Evolutionary conservation across 2,329 filamentous ascomycete genomes (phyloP).

Genomic region (Diaporthe eres): DNA sequence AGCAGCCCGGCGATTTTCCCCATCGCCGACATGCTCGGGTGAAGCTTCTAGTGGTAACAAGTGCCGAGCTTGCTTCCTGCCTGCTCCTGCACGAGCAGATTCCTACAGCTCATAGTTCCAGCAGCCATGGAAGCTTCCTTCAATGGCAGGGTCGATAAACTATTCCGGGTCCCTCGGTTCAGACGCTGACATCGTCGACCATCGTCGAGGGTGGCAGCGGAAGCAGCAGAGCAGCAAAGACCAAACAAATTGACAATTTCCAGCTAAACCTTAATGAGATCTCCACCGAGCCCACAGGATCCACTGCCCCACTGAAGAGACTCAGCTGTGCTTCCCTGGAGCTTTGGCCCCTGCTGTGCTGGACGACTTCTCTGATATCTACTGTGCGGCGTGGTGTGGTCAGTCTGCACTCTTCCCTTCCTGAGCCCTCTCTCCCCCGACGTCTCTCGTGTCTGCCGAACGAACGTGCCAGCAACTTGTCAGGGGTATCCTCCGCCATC

Average conservation of each 20-base stretch:
- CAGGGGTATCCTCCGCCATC: background rate
- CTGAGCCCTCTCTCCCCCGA: background rate
- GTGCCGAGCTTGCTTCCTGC: conserved; percentile 4
- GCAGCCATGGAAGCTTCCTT: background rate
- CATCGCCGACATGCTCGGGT: background rate
- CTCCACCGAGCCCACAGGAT: conserved; percentile 8
- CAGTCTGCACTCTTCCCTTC: background rate
- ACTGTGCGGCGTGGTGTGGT: background rate
- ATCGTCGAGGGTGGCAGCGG: background rate
- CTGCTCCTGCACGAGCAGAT: background rate
- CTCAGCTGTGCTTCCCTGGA: conserved; percentile 26
- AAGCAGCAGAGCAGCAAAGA: background rate
- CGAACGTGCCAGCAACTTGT: background rate
- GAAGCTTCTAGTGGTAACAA: background rate
- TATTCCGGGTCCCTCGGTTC: background rate
- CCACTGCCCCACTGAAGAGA: conserved; percentile 30
- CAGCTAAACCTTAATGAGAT: conserved; percentile 23
- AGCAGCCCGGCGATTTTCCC: background rate
- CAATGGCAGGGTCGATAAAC: background rate
- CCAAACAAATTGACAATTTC: conserved; percentile 25
- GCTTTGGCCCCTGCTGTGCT: background rate
- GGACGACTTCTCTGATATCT: background rate
- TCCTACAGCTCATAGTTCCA: background rate
- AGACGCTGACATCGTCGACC: background rate
- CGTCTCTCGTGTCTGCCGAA: background rate